Conservation (phyloP, 768 basidiomycete species). For the Melanogaster broomeanus region DNA sequence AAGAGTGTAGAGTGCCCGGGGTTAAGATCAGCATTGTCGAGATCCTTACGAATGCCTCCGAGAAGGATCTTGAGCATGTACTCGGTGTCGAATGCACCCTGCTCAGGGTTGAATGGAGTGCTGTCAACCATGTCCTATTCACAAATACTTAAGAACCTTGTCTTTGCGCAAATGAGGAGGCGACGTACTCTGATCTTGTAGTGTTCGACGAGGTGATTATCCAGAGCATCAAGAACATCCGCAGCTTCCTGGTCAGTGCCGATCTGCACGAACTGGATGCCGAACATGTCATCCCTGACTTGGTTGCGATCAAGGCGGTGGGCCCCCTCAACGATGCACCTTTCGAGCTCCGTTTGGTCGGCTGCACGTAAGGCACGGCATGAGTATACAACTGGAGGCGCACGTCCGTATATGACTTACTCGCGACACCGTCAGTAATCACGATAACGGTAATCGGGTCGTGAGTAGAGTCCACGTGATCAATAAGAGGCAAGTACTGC, state of each 20-base stretch:
- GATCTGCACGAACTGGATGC: conserved; percentile 50
- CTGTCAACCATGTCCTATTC: conserved; percentile 49
- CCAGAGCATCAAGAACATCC: conserved; percentile 40
- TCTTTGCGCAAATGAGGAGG: background rate
- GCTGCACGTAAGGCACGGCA: conserved; percentile 12
- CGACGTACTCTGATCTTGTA: conserved; percentile 33
- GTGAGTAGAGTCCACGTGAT: conserved; percentile 27
- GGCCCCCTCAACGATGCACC: conserved; percentile 38
- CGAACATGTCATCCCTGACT: conserved; percentile 40
- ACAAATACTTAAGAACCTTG: background rate
- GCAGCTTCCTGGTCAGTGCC: conserved; percentile 40
- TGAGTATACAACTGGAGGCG: background rate
- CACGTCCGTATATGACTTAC: conserved; percentile 22
- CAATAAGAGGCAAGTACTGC: conserved; percentile 36
- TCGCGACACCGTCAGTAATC: conserved; percentile 43
- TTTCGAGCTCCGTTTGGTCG: conserved; percentile 27
- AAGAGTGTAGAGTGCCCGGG: conserved; percentile 7
- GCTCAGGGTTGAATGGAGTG: conserved; percentile 36
- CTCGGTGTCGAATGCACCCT: conserved; percentile 33
- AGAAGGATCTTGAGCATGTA: conserved; percentile 38
- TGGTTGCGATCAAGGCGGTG: conserved; percentile 39
- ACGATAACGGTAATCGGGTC: conserved; percentile 39
- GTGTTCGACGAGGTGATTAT: conserved; percentile 35
- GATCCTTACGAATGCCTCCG: conserved; percentile 22
- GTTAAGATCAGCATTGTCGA: conserved; percentile 14